Evolutionary conservation across 1,284 basidiomycete species (phyloP).

Genomic region (Irpex rosettiformis): DNA sequence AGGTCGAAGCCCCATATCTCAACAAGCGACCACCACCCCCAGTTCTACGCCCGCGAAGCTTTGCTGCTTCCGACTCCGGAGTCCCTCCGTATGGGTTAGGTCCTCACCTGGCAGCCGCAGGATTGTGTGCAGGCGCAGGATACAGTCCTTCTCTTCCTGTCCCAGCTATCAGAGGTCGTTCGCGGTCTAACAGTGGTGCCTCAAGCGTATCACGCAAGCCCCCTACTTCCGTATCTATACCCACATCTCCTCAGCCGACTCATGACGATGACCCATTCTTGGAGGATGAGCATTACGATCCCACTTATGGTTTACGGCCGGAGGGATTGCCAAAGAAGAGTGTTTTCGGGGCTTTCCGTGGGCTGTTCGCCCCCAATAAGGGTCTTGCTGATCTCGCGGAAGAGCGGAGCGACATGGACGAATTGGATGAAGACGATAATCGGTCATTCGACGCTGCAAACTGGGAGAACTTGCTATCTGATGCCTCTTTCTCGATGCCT

Average conservation of each 20-base stretch:
- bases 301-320: slow-evolving; percentile 95
- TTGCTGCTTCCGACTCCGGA: slow-evolving; percentile 31
- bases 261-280: slow-evolving; percentile 57
- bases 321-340: slow-evolving; percentile 81
- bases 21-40: slow-evolving; percentile 42
- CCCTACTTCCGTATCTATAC: slow-evolving; percentile 17
- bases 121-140: slow-evolving; percentile 19
- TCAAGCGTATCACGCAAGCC: slow-evolving; percentile 22
- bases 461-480: slow-evolving; percentile 56
- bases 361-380: slow-evolving; percentile 61
- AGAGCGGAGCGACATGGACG: slow-evolving; percentile 50
- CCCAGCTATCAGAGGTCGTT: slow-evolving; percentile 15
- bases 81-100: slow-evolving; percentile 18
- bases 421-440: slow-evolving; percentile 36
- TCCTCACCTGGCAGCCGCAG: slow-evolving; percentile 20
- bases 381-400: slow-evolving; percentile 81
- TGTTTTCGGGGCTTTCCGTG: slow-evolving; percentile 69
- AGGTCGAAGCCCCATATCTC: slow-evolving; percentile 78
- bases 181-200: slow-evolving; percentile 17
- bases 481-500: slow-evolving; percentile 27
- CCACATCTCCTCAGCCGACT: slow-evolving; percentile 18
- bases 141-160: slow-evolving; percentile 20
- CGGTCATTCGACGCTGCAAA: slow-evolving; percentile 60
- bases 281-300: slow-evolving; percentile 91
- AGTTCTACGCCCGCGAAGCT: slow-evolving; percentile 29